These are phyloP conservation scores for Exophiala aquamarina DNA, from an alignment of 2,329 filamentous ascomycete species.

Conservation along the genomic window DNA sequence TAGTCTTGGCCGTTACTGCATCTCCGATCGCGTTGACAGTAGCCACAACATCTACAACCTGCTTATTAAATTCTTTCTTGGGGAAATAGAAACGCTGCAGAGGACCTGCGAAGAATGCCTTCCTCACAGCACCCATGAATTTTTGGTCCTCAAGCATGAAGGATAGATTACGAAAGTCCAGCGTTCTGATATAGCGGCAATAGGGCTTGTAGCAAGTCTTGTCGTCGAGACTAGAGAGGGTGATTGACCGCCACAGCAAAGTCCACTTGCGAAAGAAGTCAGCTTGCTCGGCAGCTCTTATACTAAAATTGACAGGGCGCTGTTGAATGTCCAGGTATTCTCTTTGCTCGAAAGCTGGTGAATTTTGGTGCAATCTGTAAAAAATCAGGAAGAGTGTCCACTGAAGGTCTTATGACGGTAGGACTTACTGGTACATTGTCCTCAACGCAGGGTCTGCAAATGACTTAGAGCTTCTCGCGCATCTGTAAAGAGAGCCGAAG, in stretches of 20 bases:
- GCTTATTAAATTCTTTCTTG: conserved; percentile 20
- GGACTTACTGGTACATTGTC: conserved; percentile 61
- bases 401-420: background rate
- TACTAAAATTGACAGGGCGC: conserved; percentile 15
- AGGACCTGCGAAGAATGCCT: conserved; percentile 53
- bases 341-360: conserved; percentile 25
- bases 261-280: conserved; percentile 58
- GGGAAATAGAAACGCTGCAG: conserved; percentile 32
- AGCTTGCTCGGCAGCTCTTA: conserved; percentile 41
- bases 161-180: conserved; percentile 63
- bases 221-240: conserved; percentile 60
- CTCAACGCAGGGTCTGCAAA: conserved; percentile 61
- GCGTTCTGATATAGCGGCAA: conserved; percentile 63
- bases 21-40: conserved; percentile 40
- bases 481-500: conserved; percentile 61
- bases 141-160: conserved; percentile 60
- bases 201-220: conserved; percentile 64
- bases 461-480: conserved; percentile 55
- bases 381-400: background rate
- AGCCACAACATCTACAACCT: conserved; percentile 21
- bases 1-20: conserved; percentile 49
- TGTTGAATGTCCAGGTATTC: conserved; percentile 26
- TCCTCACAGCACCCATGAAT: conserved; percentile 59
- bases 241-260: conserved; percentile 67
- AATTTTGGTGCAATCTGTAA: conserved; percentile 23